Base-by-base conservation (phyloP, 23 red algal species). In the Gracilaria caudata region DNA sequence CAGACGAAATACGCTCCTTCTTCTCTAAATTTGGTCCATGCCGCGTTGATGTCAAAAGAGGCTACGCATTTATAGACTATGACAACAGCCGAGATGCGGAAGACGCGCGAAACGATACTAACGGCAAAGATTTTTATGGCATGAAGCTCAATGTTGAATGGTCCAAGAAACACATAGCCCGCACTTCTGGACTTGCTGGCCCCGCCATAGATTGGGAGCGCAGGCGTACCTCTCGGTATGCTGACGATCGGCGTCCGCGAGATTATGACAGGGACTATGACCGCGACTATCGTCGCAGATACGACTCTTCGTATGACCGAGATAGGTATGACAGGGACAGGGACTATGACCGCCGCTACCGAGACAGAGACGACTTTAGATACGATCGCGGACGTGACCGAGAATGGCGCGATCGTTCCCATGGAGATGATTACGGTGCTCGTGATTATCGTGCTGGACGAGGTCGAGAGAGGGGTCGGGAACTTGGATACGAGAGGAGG, bases 21-120 rank as follows among this genome's bases (percentile, higher is more conserved):
- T 94, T 94, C 78, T 82, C 83, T 28, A 94, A 94, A 78, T 94
- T 87, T 43, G 91, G 91, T 11, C 79, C 64, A 21, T 94, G 91
- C 53, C 64, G 91, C 32, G 82, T 85, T 60, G 91, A 94, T 34
- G 78, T 85, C 75, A 94, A 94, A 51, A 38, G 80, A 56, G 91
- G 91, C 11, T 94, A 84, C 65, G 84, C 77, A 20, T 94, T 94
- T 78, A 84, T 94, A 10, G 91, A 94, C 49, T 94, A 84, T 54
- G 78, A 85, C 38, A 66, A 84, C 54, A 66, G 55, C 83, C 79
- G 66, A 29, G 91, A 94, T 75, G 91, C 91, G 7, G 76, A 85
- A 23, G 78, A 77, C 38, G 91, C 91, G 23, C 86, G 86, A 26
- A 78, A 66, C 63, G 74, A 89, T 55, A 86, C 82, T 44, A 79